Evolutionary conservation across 495 filamentous ascomycete species (phyloP).

Genomic region (Cudoniella acicularis): DNA sequence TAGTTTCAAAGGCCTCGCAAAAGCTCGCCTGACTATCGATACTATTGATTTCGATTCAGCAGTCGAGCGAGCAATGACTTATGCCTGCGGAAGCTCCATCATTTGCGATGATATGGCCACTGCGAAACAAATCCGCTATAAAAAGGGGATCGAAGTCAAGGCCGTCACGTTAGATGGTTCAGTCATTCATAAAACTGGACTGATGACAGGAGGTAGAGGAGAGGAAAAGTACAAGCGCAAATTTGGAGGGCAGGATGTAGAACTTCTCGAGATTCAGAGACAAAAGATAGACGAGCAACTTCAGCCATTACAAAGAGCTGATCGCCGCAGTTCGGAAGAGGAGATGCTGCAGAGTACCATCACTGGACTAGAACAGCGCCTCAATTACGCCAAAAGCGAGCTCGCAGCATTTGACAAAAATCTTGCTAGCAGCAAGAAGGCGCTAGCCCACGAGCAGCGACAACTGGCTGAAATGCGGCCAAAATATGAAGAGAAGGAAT

Average conservation of each 20-base stretch:
- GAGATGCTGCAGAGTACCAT: constrained; percentile 79
- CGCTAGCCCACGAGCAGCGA: constrained; percentile 65
- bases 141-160: constrained; percentile 80
- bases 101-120: constrained; percentile 85
- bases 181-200: constrained; percentile 93
- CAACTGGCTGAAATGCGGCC: constrained; percentile 73
- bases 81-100: constrained; percentile 92
- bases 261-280: constrained; percentile 62
- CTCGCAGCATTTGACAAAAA: constrained; percentile 80
- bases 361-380: constrained; percentile 73
- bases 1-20: constrained; percentile 82
- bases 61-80: constrained; percentile 87
- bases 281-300: constrained; percentile 74
- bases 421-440: constrained; percentile 77
- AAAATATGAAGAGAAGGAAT: constrained; percentile 69
- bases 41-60: constrained; percentile 89
- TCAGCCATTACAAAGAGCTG: constrained; percentile 67
- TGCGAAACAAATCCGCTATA: constrained; percentile 87
- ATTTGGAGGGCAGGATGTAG: constrained; percentile 86
- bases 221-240: constrained; percentile 68
- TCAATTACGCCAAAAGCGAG: constrained; percentile 70
- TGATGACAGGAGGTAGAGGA: constrained; percentile 92
- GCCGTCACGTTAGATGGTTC: constrained; percentile 89
- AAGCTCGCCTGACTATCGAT: constrained; percentile 86
- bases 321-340: constrained; percentile 69